A percentile compares a stretch with the other conserved stretches of the same genome.
phyloP scores from a whole-genome alignment of 2,329 filamentous ascomycete genomes.

The Stagonosporopsis rhizophila region DNA sequence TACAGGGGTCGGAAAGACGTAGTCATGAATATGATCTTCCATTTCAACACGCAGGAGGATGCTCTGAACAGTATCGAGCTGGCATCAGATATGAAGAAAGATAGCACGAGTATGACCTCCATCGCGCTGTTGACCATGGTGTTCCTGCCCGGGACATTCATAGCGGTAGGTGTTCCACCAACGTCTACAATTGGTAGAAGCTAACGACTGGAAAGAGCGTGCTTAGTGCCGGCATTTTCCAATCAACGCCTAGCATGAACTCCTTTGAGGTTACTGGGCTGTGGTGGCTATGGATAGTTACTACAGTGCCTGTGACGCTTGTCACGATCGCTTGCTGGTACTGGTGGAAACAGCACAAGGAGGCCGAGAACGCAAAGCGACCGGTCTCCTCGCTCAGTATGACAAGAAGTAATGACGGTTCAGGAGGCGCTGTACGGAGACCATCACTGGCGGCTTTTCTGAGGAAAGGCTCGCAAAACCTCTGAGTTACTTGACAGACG shows the following conservation, averaged over 20 bases:
- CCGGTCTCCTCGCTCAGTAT: not conserved
- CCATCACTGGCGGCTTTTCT: not conserved
- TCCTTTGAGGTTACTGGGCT: slow-evolving; percentile 13
- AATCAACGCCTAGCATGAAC: not conserved
- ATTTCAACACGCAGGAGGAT: slow-evolving; percentile 43
- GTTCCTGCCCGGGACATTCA: slow-evolving; percentile 31
- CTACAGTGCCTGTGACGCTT: slow-evolving; percentile 17
- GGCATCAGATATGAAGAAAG: slow-evolving; percentile 33
- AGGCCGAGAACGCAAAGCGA: not conserved
- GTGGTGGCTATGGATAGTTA: slow-evolving; percentile 19
- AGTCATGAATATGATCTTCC: slow-evolving; percentile 28
- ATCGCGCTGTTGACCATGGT: slow-evolving; percentile 45
- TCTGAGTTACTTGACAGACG: not conserved
- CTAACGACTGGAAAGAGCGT: slow-evolving; percentile 1
- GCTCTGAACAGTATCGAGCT: slow-evolving; percentile 40
- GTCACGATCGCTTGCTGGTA: slow-evolving; percentile 18
- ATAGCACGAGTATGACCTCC: slow-evolving; percentile 42
- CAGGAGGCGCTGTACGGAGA: not conserved
- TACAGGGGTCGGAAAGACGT: slow-evolving; percentile 28
- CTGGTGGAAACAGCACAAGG: slow-evolving; percentile 16
- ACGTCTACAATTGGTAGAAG: not conserved
- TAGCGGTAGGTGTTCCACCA: slow-evolving; percentile 1
- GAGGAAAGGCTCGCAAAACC: not conserved
- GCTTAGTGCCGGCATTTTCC: slow-evolving; percentile 8
- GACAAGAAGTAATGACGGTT: not conserved